These are phyloP conservation scores for Saksenaea vasiformis DNA, from an alignment of 371 early-diverging fungal genomes.

Conservation along the genomic window DNA sequence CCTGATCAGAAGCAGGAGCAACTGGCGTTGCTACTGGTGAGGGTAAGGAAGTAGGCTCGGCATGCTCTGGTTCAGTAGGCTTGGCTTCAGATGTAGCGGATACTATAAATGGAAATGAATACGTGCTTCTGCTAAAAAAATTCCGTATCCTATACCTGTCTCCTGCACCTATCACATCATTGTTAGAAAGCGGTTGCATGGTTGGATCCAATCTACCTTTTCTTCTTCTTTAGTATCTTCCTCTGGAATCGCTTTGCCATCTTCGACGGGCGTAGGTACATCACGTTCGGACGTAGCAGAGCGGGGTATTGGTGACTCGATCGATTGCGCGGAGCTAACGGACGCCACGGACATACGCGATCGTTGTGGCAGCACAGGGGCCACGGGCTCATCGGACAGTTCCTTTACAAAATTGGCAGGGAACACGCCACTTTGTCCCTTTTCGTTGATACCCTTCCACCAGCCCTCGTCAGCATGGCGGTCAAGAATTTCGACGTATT, in stretches of 20 bases:
- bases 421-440: slow-evolving; percentile 54
- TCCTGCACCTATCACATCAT: too few relatives aligned
- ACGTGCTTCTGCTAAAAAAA: too few relatives aligned
- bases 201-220: not conserved
- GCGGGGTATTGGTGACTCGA: slow-evolving; percentile 9
- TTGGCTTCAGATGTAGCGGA: slow-evolving; percentile 10
- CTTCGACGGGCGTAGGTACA: not conserved
- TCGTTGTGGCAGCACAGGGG: slow-evolving; percentile 26
- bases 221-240: not conserved
- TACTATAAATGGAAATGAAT: slow-evolving; percentile 12
- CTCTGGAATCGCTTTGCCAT: not conserved
- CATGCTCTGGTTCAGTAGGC: slow-evolving; percentile 21
- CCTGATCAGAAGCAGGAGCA: slow-evolving; percentile 5
- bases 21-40: not conserved
- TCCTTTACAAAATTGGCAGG: slow-evolving; percentile 64
- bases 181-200: too few relatives aligned
- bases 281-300: slow-evolving; percentile 10
- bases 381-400: slow-evolving; percentile 41
- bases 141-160: too few relatives aligned
- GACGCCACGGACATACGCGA: slow-evolving; percentile 28
- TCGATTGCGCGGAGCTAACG: slow-evolving; percentile 20
- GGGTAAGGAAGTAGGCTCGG: not conserved
- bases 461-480: slow-evolving; percentile 58
- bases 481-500: slow-evolving; percentile 52
- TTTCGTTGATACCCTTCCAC: slow-evolving; percentile 63